Evolutionary conservation across 176 grass and related monocot genomes (phyloP).

Genomic region (Raddia guianensis): DNA sequence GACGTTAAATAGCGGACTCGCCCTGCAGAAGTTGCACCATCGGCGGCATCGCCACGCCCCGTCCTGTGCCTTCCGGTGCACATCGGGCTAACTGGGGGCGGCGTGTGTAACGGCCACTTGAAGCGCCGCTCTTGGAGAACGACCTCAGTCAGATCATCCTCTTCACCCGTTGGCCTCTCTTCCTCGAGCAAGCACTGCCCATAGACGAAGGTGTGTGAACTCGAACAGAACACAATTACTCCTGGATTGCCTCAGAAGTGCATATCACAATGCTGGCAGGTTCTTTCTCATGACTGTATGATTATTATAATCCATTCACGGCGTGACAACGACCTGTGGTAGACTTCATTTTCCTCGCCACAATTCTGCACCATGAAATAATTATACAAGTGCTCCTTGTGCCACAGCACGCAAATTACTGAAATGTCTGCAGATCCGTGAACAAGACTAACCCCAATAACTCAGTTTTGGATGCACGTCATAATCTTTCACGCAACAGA

Average conservation of each 20-base stretch:
- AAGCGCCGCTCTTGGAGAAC: constrained; percentile 87
- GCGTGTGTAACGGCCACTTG: constrained; percentile 79
- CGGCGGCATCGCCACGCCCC: constrained; percentile 48
- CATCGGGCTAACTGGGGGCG: constrained; percentile 52
- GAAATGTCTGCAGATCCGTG: not conserved
- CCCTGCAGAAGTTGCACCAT: constrained; percentile 85
- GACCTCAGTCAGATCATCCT: constrained; percentile 54
- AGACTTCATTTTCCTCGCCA: not conserved
- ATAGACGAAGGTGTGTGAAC: constrained; percentile 26
- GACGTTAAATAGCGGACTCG: no score
- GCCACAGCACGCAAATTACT: not conserved
- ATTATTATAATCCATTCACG: constrained; percentile 28
- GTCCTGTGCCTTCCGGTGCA: constrained; percentile 43
- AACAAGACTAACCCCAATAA: not conserved
- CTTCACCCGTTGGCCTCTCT: constrained; percentile 61
- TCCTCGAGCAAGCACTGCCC: constrained; percentile 94
- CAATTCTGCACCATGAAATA: constrained; percentile 46
- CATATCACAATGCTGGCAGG: not conserved
- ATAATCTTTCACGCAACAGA: constrained; percentile 22
- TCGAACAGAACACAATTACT: constrained; percentile 19
- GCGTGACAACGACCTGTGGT: not conserved
- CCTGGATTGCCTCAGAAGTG: not conserved
- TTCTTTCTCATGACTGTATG: not conserved
- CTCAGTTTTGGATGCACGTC: not conserved
- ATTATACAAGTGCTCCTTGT: not conserved